Conservation (phyloP, 805 yeast genomes). For the Cyberlindnera mycetangii region DNA sequence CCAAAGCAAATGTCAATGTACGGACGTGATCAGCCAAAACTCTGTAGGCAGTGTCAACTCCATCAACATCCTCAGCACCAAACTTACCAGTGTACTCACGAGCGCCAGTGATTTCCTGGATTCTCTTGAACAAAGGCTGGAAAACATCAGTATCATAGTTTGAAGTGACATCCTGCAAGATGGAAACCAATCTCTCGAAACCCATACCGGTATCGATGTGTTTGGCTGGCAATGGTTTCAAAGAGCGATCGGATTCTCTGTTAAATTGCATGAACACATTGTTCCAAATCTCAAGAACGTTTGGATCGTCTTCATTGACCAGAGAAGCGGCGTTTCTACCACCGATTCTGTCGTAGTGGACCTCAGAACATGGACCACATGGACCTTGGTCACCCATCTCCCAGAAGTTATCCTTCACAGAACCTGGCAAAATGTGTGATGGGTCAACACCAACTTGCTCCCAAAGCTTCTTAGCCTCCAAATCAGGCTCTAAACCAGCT, state of each 20-base stretch:
- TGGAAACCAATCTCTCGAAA: slow-evolving; percentile 93
- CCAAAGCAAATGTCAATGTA: slow-evolving; percentile 91
- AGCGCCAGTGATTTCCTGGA: slow-evolving; percentile 90
- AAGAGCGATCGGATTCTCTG: slow-evolving; percentile 82
- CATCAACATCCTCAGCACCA: slow-evolving; percentile 89
- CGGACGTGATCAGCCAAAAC: slow-evolving; percentile 98
- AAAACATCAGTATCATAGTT: slow-evolving; percentile 98
- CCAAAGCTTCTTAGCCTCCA: slow-evolving; percentile 92
- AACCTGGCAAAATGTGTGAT: slow-evolving; percentile 91
- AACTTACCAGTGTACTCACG: slow-evolving; percentile 90
- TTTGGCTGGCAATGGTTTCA: slow-evolving; percentile 84
- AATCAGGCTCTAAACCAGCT: slow-evolving; percentile 84
- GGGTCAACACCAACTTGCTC: slow-evolving; percentile 81
- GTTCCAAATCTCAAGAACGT: slow-evolving; percentile 97
- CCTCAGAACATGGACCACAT: slow-evolving; percentile 98
- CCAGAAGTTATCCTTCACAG: slow-evolving; percentile 94
- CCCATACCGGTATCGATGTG: slow-evolving; percentile 99
- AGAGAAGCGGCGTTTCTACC: slow-evolving; percentile 91
- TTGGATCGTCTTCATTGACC: slow-evolving; percentile 97
- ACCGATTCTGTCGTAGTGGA: slow-evolving; percentile 97
- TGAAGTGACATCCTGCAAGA: slow-evolving; percentile 85
- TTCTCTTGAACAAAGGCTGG: slow-evolving; percentile 79
- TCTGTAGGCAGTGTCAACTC: slow-evolving; percentile 96
- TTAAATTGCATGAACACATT: slow-evolving; percentile 95
- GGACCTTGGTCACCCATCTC: slow-evolving; percentile 99